These are phyloP conservation scores for Cutaneotrichosporon spelunceum DNA, from an alignment of 1,284 basidiomycete genomes.

Conservation along the genomic window DNA sequence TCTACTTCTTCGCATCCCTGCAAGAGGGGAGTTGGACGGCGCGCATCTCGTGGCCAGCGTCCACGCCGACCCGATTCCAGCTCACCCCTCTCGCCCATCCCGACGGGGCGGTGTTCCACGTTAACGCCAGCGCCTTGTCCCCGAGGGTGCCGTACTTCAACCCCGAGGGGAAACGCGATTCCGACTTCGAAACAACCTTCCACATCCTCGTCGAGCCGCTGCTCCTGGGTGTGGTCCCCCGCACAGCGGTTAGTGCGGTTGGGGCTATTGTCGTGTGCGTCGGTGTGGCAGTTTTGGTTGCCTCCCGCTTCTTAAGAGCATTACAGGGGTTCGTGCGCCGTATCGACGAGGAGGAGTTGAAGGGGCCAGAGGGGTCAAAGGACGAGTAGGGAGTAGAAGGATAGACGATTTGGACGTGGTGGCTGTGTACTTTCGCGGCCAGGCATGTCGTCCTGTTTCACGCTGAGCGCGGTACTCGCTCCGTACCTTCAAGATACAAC, in stretches of 20 bases:
- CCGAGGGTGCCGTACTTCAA: conserved; percentile 26
- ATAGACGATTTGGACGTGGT: neutral
- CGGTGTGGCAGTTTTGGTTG: neutral
- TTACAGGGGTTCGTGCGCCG: neutral
- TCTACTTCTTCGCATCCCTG: conserved; percentile 23
- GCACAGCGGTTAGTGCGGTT: conserved; percentile 31
- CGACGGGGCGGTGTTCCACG: conserved; percentile 17
- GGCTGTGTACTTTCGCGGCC: no score
- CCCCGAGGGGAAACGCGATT: conserved; percentile 1
- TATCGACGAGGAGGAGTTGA: neutral
- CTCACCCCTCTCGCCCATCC: neutral
- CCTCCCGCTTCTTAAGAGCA: neutral
- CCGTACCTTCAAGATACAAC: no score
- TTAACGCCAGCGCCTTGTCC: conserved; percentile 25
- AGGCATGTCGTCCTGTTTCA: no score
- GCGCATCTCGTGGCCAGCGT: conserved; percentile 43
- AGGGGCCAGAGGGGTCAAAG: no score
- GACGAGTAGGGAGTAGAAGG: neutral
- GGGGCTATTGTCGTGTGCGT: conserved; percentile 21
- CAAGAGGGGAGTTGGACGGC: conserved; percentile 32
- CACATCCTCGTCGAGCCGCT: conserved; percentile 41
- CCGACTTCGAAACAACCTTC: conserved; percentile 26
- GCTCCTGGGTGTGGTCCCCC: conserved; percentile 34
- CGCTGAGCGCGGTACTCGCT: no score
- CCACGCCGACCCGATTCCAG: conserved; percentile 15